Base-by-base conservation (phyloP, 2,329 filamentous ascomycete species). In the Fusarium sp. region DNA sequence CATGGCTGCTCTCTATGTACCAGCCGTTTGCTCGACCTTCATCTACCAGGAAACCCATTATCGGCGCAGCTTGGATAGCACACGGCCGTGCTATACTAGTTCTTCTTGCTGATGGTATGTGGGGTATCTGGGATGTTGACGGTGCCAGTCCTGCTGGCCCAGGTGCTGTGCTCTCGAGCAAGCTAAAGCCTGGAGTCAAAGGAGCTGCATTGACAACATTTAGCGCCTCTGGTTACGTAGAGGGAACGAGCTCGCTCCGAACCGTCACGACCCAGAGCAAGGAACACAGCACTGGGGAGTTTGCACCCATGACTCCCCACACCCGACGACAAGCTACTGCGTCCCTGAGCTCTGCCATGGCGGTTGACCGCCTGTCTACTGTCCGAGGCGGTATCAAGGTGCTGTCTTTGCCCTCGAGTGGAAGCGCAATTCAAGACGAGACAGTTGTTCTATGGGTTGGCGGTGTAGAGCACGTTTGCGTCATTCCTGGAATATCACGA, bases 51-150 rank as follows among this genome's bases (percentile, higher is more conserved):
- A 91, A 89, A 69, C 83, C 84, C 0, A 83, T 90, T n/a, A 75
- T 90, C 15, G 87, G 87, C 47, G 86, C 88, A 1, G 82, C 84
- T 7, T 90, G 88, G 88, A 83, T 90, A 46, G 80, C 83, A 3
- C 83, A 85, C 59, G 88, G 88, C 11, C 82, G 85, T 45, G 88
- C 88, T 7, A 79, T 90, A 26, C 77, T 90, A 39, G 81, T 82
- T 1, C 79, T 90, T 4, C 78, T 90, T 5, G 84, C 85, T 1
- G 88, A 90, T 68, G 88, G 88, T 8, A 87, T 88, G 73, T 90
- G 88, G 88, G 88, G 87, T 15, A 85, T 90, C 32, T 90, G 88
- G 88, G 88, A 90, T 69, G 82, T 90, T 43, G 86, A 89, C 63
- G 86, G 87, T 9, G 81, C 81, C 28, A 84, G 84, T 38, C 85